Base-by-base conservation (phyloP, 176 grass and related monocot genomes). In the Ensete glaucum region DNA sequence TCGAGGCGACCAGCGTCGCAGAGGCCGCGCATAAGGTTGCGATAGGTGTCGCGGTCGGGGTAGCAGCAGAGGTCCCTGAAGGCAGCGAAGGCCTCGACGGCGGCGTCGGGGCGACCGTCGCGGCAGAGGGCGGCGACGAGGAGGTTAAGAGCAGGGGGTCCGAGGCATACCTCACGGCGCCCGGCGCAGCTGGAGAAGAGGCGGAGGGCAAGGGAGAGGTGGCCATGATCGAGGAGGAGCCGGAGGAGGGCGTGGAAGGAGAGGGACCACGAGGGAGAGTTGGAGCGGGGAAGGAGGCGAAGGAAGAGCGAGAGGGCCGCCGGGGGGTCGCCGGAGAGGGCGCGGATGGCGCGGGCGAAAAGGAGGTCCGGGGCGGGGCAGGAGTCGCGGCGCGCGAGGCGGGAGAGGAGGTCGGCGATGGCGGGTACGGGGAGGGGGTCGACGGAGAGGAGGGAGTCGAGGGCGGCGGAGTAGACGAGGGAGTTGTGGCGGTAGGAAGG, bases 171-270 rank as follows among this genome's bases (percentile, higher is more conserved):
- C 69, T 96, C 81, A 0, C 73, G 74, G 12, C 69, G 67, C 11
- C 83, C 65, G 0, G 85, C 80, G 51, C 80, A 89, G 19, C 82
- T 80, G 2, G 64, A 26, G 67, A 96, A 80, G 16, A 96, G 48
- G 49, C 65, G 51, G 24, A 88, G 51, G 0, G 89, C 89, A 2
- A 87, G 82, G 1, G 72, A 73, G 48, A 84, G 85, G 29, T 77
- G 76, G 24, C 77, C 68, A 3, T 59, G 54, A 62, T 78, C 78
- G 63, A 90, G 53, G 43, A 88, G 87, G 66, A 62, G 80, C 25
- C 73, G 80, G 85, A 96, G 85, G 54, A 92, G 52, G 52, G 83
- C 85, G 69, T 91, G 78, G 79, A 92, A 92, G 70, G 93, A 96
- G 57, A 69, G 79, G 10, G 85, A 84, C 89, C 93, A 96, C 3